phyloP scores from a whole-genome alignment of 805 yeast species.

The Pichia kluyveri region DNA sequence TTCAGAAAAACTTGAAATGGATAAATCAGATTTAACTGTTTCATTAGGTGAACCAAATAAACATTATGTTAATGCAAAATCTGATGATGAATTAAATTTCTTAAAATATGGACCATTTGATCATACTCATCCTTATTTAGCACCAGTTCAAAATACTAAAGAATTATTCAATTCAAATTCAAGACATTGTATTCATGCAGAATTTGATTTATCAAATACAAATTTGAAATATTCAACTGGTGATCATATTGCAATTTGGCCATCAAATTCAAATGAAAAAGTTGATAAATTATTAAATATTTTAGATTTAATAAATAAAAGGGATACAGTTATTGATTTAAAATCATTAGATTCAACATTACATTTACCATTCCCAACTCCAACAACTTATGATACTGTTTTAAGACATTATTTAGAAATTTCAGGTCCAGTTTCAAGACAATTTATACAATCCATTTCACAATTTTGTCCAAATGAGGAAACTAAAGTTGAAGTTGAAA shows the following conservation, averaged over 20 bases:
- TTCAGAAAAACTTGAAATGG: slow-evolving; percentile 26
- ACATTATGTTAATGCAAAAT: slow-evolving; percentile 35
- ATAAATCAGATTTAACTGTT: slow-evolving; percentile 28
- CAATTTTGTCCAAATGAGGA: slow-evolving; percentile 72
- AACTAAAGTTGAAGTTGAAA: slow-evolving; percentile 37
- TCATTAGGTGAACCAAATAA: slow-evolving; percentile 78
- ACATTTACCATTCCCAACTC: slow-evolving; percentile 48
- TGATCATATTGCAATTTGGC: slow-evolving; percentile 93
- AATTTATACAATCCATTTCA: slow-evolving; percentile 60
- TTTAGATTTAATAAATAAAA: slow-evolving; percentile 47
- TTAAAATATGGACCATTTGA: slow-evolving; percentile 65
- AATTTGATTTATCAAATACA: slow-evolving; percentile 69
- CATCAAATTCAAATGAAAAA: slow-evolving; percentile 75
- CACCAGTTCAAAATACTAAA: slow-evolving; percentile 48
- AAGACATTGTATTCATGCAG: slow-evolving; percentile 85
- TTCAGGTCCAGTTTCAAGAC: slow-evolving; percentile 90
- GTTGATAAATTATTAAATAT: slow-evolving; percentile 57
- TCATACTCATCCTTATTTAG: slow-evolving; percentile 73
- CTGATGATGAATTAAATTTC: slow-evolving; percentile 21
- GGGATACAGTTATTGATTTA: slow-evolving; percentile 50
- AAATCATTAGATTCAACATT: slow-evolving; percentile 64
- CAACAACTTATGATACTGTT: slow-evolving; percentile 84
- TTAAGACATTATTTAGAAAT: slow-evolving; percentile 85
- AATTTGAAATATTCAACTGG: slow-evolving; percentile 86
- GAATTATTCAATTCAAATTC: slow-evolving; percentile 58